A percentile compares a stretch with the other conserved stretches of the same genome.
These are phyloP conservation scores for Solanum okadae DNA, from an alignment of 257 asterid genomes.

Conservation along the genomic window DNA sequence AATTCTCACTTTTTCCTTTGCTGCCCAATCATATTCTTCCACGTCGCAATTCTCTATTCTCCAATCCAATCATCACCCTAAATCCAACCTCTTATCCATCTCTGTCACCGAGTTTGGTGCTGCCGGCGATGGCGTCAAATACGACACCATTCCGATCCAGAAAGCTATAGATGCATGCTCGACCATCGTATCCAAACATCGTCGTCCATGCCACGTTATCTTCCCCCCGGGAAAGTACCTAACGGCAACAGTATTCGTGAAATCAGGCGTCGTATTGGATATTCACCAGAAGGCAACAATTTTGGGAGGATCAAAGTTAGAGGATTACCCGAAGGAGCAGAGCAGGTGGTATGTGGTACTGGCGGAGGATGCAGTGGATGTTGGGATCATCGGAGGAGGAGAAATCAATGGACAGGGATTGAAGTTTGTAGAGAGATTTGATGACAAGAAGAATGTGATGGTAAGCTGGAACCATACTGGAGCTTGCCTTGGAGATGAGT, in stretches of 20 bases:
- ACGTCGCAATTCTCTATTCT: conserved; percentile 37
- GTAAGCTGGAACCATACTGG: conserved; percentile 88
- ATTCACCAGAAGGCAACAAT: conserved; percentile 42
- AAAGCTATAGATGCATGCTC: conserved; percentile 66
- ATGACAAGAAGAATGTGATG: conserved; percentile 89
- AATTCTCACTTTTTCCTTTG: conserved; percentile 5
- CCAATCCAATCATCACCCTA: conserved; percentile 9
- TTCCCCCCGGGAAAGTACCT: conserved; percentile 80
- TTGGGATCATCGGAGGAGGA: conserved; percentile 92
- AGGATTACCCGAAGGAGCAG: conserved; percentile 58
- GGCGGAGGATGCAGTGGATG: conserved; percentile 64
- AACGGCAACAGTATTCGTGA: conserved; percentile 58
- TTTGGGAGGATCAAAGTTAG: conserved; percentile 55
- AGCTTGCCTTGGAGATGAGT: conserved; percentile 82
- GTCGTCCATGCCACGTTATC: conserved; percentile 47
- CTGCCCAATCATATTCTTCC: conserved; percentile 37
- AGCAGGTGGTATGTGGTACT: conserved; percentile 75
- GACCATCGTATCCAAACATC: conserved; percentile 6
- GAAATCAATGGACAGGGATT: conserved; percentile 92
- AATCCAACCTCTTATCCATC: conserved; percentile 26
- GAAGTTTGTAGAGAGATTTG: conserved; percentile 60
- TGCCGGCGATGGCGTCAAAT: conserved; percentile 47
- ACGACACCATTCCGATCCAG: conserved; percentile 76
- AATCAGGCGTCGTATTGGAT: conserved; percentile 58
- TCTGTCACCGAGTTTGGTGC: conserved; percentile 69